A percentile compares a stretch with the other conserved stretches of the same genome.
These are phyloP conservation scores for Arachis monticola DNA, from an alignment of 331 rosid species.

Conservation along the genomic window DNA sequence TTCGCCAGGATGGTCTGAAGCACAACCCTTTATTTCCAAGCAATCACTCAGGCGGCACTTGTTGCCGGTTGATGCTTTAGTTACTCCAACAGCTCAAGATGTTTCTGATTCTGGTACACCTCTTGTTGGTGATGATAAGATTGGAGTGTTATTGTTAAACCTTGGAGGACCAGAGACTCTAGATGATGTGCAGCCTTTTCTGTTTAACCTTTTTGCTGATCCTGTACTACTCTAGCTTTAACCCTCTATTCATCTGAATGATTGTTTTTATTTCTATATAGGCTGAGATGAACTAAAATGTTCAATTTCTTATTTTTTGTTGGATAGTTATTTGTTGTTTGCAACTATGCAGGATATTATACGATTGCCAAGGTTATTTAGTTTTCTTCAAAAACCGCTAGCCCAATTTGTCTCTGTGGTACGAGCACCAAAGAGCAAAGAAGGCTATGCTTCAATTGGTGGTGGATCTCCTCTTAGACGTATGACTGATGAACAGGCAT, in stretches of 20 bases:
- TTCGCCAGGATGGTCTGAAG: slow-evolving; percentile 56
- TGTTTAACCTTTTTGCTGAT: slow-evolving; percentile 94
- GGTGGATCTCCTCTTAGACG: slow-evolving; percentile 96
- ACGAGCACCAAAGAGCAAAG: slow-evolving; percentile 95
- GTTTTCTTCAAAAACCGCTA: slow-evolving; percentile 92
- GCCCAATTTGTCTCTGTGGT: slow-evolving; percentile 84
- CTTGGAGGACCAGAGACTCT: slow-evolving; percentile 99
- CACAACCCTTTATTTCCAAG: slow-evolving; percentile 58
- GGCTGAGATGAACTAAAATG: slow-evolving; percentile 17
- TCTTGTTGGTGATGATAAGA: slow-evolving; percentile 65
- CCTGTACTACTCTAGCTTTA: slow-evolving; percentile 64
- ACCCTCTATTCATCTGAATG: slow-evolving; percentile 11
- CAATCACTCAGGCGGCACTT: slow-evolving; percentile 53
- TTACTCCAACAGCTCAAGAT: slow-evolving; percentile 57
- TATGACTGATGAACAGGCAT: slow-evolving; percentile 93
- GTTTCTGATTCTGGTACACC: slow-evolving; percentile 53
- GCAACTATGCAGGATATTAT: slow-evolving; percentile 75
- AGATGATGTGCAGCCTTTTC: slow-evolving; percentile 95
- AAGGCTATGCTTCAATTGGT: slow-evolving; percentile 97
- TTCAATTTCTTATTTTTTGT: slow-evolving; percentile 15
- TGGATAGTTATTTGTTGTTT: background rate
- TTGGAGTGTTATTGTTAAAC: slow-evolving; percentile 88
- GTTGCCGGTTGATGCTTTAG: slow-evolving; percentile 69
- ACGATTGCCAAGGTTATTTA: slow-evolving; percentile 84
- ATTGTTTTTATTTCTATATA: background rate